phyloP scores from a whole-genome alignment of 2,329 filamentous ascomycete species.

The Diaporthe humulicola region DNA sequence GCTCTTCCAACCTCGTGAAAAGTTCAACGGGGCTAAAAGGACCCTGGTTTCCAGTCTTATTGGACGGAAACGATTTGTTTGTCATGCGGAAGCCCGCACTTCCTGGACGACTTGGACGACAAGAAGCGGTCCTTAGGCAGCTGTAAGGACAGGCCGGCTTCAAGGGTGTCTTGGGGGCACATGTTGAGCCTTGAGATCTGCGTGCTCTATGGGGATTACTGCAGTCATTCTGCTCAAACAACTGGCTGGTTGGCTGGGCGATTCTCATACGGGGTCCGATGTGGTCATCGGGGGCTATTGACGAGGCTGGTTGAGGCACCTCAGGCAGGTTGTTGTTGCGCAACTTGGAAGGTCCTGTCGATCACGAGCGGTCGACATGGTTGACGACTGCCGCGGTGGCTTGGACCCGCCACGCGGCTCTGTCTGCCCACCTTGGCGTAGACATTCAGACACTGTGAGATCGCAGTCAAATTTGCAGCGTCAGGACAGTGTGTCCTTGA shows the following conservation, averaged over 20 bases:
- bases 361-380: slow-evolving; percentile 31
- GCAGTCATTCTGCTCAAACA: slow-evolving; percentile 16
- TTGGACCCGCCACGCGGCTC: slow-evolving; percentile 37
- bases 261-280: slow-evolving; percentile 19
- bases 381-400: slow-evolving; percentile 30
- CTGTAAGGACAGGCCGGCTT: slow-evolving; percentile 13
- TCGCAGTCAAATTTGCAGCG: fast-evolving
- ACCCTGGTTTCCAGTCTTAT: neutral
- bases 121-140: neutral
- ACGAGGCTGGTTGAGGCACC: slow-evolving; percentile 34
- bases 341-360: slow-evolving; percentile 26
- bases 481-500: neutral
- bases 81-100: slow-evolving; percentile 1
- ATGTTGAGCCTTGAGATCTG: slow-evolving; percentile 19
- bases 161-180: neutral
- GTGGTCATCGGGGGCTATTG: slow-evolving; percentile 23
- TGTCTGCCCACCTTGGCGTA: neutral
- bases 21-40: neutral
- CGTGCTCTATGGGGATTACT: neutral
- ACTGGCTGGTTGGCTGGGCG: slow-evolving; percentile 29
- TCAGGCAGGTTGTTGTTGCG: slow-evolving; percentile 22
- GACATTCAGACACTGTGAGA: slow-evolving; percentile 30
- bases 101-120: slow-evolving; percentile 23
- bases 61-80: slow-evolving; percentile 14
- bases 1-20: slow-evolving; percentile 1